Evolutionary conservation across 257 asterid genomes (phyloP), one percentile per base, ranked within the genome.

Genomic region (Solanum habrochaites): DNA sequence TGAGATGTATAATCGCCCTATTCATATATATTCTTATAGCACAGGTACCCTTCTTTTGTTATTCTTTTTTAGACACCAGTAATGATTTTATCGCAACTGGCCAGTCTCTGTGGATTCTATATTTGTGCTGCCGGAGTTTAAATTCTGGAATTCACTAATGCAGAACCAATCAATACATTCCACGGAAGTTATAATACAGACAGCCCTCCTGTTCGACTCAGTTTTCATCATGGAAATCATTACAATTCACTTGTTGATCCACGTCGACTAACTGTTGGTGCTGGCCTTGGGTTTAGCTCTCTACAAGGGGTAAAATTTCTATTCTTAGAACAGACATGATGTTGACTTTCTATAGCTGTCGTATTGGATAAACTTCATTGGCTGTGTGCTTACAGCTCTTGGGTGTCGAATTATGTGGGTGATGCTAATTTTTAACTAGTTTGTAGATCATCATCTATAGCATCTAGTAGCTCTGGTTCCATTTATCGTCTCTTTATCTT

Each of bases 201-300:
- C 83, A 92, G 91, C 1, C 99, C 99, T 87, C 99, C 99, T 14
- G 91, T 97, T 64, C 94, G 98, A 82, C 94, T 97, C 70, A 97
- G 99, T 92, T 97, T 83, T 93, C 99, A 96, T 92, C 99, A 92
- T 86, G 95, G 98, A 56, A 97, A 97, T 91, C 99, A 97, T 91
- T 97, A 97, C 86, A 96, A 97, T 93, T 97, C 99, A 45, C 98
- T 97, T 40, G 94, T 97, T 84, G 99, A 97, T 92, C 99, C 99
- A 31, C 97, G 94, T 31, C 93, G 98, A 87, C 91, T 89, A 60
- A 91, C 94, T 71, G 70, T 97, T 83, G 99, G 99, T 25, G 99
- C 96, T 86, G 99, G 99, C 29, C 98, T 97, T 88, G 99, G 99
- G 67, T 95, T 96, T 89, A 92, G 97, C 94, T 90, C 93, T 89